A percentile compares a stretch with the other conserved stretches of the same genome.
These are phyloP conservation scores for Lichtheimia ramosa DNA, from an alignment of 371 early-diverging fungal species.

Conservation along the genomic window DNA sequence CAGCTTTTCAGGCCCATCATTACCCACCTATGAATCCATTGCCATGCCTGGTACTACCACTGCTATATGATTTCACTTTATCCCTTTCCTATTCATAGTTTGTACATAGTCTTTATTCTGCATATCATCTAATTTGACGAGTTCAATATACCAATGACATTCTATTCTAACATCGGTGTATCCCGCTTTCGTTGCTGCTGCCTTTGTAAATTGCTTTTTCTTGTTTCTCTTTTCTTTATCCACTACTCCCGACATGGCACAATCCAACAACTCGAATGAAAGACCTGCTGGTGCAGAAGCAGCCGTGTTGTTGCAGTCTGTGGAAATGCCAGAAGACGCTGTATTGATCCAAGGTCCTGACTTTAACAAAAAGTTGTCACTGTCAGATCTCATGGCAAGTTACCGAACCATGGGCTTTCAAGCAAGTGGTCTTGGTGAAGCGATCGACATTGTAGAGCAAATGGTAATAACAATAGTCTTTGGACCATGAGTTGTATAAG, in stretches of 20 bases:
- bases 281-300: slow-evolving; percentile 28
- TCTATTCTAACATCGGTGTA: too few relatives aligned
- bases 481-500: too few relatives aligned
- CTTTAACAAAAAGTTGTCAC: slow-evolving; percentile 75
- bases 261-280: neutral
- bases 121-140: too few relatives aligned
- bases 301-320: slow-evolving; percentile 76
- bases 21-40: slow-evolving; percentile 45
- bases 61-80: too few relatives aligned
- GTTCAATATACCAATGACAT: too few relatives aligned
- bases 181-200: too few relatives aligned
- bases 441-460: slow-evolving; percentile 84
- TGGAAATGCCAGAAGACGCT: slow-evolving; percentile 67
- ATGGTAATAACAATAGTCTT: too few relatives aligned
- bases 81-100: too few relatives aligned
- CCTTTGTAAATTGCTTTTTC: too few relatives aligned
- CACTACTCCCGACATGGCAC: neutral
- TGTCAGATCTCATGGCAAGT: slow-evolving; percentile 63
- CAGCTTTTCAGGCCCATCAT: slow-evolving; percentile 26
- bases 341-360: slow-evolving; percentile 82
- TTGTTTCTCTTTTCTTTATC: neutral
- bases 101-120: too few relatives aligned
- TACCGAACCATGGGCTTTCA: slow-evolving; percentile 90
- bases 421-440: slow-evolving; percentile 86
- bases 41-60: slow-evolving; percentile 13